Base-by-base conservation (phyloP, 179 eudicot species). In the Pouteria campechiana region DNA sequence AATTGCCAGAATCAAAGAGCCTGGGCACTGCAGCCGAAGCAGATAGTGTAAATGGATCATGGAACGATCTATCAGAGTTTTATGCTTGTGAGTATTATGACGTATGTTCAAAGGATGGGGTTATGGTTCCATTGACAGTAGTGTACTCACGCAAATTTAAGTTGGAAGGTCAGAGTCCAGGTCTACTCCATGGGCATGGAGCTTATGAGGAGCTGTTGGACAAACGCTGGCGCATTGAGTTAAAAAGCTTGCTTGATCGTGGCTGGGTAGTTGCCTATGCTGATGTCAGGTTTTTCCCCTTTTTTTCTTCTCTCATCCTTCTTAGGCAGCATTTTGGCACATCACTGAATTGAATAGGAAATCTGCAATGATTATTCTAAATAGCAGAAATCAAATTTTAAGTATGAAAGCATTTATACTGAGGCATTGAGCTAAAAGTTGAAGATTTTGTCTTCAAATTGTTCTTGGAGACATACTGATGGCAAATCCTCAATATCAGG, bases 241-340 rank as follows among this genome's bases (percentile, higher is more conserved):
- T 72, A 32, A 90, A 81, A 71, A 90, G 93, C 70, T 84, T 90
- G 67, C 94, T 90, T 39, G 98, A 90, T 76, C 90, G 95, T 57
- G 98, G 95, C 36, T 90, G 98, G 98, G 68, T 90, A 57, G 55
- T 90, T 61, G 98, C 90, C 41, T 90, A 85, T 67, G 98, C 98
- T 10, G 94, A 90, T 74, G 98, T 90, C 53, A 79, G 98, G 98
- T 90, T 7, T 17, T 53, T 29, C 29, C 3, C 9, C 7, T 22
- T 19, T 41, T 42, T 25, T 9, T 19, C 6, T 13, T 12, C 22
- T n/a, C 7, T 36, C 6, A 6, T 12, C n/a, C 41, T 25, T 16
- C 17, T 43, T 7, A 25, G 28, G 20, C 6, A 25, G 29, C 25
- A 17, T 43, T 4, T 37, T 37, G 18, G 3, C 19, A 37, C 7